Evolutionary conservation across 768 basidiomycete genomes (phyloP), one percentile per base, ranked within the genome.

Genomic region (Termitomyces sp.): DNA sequence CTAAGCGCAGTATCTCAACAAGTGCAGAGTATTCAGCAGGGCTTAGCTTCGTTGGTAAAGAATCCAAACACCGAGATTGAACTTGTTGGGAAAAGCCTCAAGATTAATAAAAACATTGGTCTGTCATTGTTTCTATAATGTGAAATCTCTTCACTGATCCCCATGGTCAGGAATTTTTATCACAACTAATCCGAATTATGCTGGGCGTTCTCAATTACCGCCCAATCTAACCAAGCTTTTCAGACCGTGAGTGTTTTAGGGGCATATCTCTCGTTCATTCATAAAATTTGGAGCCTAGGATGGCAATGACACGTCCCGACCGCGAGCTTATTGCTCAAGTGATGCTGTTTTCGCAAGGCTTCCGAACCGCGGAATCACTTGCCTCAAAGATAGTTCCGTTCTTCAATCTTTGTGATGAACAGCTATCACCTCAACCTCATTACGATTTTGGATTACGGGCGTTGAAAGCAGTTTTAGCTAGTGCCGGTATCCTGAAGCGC

Each of bases 261-360:
- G 16, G 16, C 18, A 22, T 20, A 20, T 57, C 31, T 44, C 20
- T 27, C 39, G 33, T 45, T 27, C 30, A 4, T 61, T 54, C 64
- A 66, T 31, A 64, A 66, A 37, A 65, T 24, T 62, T 6, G 42
- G 34, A 54, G 9, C 52, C 33, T 62, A 96, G 94, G 60, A 98
- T 98, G 91, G 94, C 97, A 37, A 99, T 99, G 97, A 97, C 97
- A 7, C 87, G 93, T 53, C 97, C 97, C 27, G 97, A 98, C 72
- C 88, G 95, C 60, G 96, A 99, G 71, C 87, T 99, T 50, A 99
- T 99, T 67, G 97, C 97, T 4, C 97, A 99, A 75, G 97, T 99
- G 70, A 95, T 98, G 92, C 78, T 99, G 48, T 98, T 98, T 78
- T 98, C 97, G 20, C 97, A 98, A 77, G 97, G 97, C 61, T 99